Evolutionary conservation across 257 asterid species (phyloP).

Genomic region (Nicotiana attenuata): DNA sequence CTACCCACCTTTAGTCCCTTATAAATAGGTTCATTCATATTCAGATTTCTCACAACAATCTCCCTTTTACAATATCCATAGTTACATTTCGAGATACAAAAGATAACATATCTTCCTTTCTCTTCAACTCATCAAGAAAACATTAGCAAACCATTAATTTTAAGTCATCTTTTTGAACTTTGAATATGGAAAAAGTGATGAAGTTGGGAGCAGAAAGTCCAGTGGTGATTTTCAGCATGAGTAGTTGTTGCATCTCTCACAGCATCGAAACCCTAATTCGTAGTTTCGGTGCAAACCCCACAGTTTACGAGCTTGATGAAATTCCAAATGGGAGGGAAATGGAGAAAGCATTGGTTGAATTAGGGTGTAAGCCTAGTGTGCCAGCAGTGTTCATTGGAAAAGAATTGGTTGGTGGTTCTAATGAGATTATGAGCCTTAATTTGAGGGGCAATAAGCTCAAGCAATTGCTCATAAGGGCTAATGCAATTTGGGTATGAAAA

Average conservation of each 20-base stretch:
- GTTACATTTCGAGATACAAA: not conserved
- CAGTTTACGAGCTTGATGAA: slow-evolving; percentile 37
- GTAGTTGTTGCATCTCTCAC: slow-evolving; percentile 50
- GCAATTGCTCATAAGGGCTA: slow-evolving; percentile 47
- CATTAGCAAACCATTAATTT: not conserved
- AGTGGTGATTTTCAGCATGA: slow-evolving; percentile 59
- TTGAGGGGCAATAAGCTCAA: slow-evolving; percentile 36
- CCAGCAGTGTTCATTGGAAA: slow-evolving; percentile 62
- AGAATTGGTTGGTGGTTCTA: slow-evolving; percentile 48
- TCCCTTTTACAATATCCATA: not conserved
- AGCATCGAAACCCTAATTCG: slow-evolving; percentile 33
- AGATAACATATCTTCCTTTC: not conserved
- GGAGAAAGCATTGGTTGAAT: slow-evolving; percentile 34
- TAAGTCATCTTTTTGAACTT: not conserved
- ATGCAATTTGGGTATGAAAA: slow-evolving; percentile 49
- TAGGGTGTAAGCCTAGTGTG: slow-evolving; percentile 46
- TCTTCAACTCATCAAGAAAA: not conserved
- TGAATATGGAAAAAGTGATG: slow-evolving; percentile 35
- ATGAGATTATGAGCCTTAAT: slow-evolving; percentile 58
- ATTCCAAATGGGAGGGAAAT: slow-evolving; percentile 36
- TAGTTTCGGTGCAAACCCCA: slow-evolving; percentile 51
- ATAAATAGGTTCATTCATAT: not conserved
- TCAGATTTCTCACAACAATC: not conserved
- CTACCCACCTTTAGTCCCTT: not conserved
- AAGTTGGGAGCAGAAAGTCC: slow-evolving; percentile 34